phyloP scores from a whole-genome alignment of 768 basidiomycete species.

The Lentinula sp. region DNA sequence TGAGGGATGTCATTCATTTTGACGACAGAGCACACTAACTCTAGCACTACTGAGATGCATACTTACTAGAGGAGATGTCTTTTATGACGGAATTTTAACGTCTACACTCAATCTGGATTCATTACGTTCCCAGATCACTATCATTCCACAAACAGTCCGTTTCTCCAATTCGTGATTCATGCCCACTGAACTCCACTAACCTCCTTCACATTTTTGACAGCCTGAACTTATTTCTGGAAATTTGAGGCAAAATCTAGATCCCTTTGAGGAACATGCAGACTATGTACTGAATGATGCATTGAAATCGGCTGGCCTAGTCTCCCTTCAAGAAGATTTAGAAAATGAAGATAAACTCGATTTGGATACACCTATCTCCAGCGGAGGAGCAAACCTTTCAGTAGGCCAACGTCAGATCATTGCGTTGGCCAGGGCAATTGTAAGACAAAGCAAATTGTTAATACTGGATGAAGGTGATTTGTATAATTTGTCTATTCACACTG shows the following conservation, averaged over 20 bases:
- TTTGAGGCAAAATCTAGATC: constrained; percentile 58
- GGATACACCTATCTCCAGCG: constrained; percentile 52
- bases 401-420: constrained; percentile 50
- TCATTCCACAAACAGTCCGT: constrained; percentile 26
- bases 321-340: constrained; percentile 24
- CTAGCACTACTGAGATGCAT: constrained; percentile 46
- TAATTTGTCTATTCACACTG: constrained; percentile 20
- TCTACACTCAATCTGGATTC: constrained; percentile 38
- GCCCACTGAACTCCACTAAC: too few relatives aligned
- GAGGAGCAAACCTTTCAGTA: constrained; percentile 65
- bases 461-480: constrained; percentile 7
- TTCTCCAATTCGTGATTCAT: not conserved
- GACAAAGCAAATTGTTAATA: constrained; percentile 8
- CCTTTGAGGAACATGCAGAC: constrained; percentile 69
- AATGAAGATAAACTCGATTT: constrained; percentile 33
- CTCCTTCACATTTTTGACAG: not conserved
- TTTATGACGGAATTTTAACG: constrained; percentile 37
- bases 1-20: not conserved
- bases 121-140: constrained; percentile 39
- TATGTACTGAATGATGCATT: constrained; percentile 57
- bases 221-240: constrained; percentile 50
- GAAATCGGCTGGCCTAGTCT: constrained; percentile 45
- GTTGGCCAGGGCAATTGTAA: constrained; percentile 62
- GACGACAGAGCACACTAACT: constrained; percentile 32
- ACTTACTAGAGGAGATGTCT: constrained; percentile 38